Conservation (phyloP, 1,139 yeast species). For the Scheffersomyces segobiensis region DNA sequence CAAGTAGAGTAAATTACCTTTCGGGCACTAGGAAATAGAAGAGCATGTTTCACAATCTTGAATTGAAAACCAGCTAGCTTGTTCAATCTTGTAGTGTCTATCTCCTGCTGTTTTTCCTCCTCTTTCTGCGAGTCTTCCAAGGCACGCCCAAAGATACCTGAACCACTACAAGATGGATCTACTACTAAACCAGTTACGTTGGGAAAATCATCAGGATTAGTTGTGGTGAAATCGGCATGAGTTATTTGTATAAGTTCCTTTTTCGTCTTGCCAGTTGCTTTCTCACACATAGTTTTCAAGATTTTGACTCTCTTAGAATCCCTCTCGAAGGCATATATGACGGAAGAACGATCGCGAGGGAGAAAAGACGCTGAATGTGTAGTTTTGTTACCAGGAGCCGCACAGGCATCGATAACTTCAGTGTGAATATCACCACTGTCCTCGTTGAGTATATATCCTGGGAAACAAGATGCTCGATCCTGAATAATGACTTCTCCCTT, state of each 20-base stretch:
- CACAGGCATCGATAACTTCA: slow-evolving; percentile 84
- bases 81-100: slow-evolving; percentile 60
- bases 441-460: slow-evolving; percentile 72
- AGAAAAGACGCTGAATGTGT: slow-evolving; percentile 80
- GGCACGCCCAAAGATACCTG: slow-evolving; percentile 92
- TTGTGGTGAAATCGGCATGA: slow-evolving; percentile 79
- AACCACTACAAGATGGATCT: slow-evolving; percentile 97
- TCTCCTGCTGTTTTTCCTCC: slow-evolving; percentile 39
- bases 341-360: slow-evolving; percentile 24
- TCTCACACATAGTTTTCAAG: slow-evolving; percentile 74
- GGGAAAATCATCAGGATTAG: slow-evolving; percentile 60
- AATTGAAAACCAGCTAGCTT: slow-evolving; percentile 85
- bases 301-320: slow-evolving; percentile 71
- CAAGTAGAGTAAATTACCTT: slow-evolving; percentile 95
- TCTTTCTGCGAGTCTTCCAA: slow-evolving; percentile 49
- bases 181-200: slow-evolving; percentile 80
- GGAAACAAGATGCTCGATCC: slow-evolving; percentile 96
- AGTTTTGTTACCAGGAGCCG: slow-evolving; percentile 98
- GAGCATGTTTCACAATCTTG: slow-evolving; percentile 84
- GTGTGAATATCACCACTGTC: slow-evolving; percentile 53
- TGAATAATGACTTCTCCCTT: slow-evolving; percentile 84
- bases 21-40: slow-evolving; percentile 72
- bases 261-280: slow-evolving; percentile 63
- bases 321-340: slow-evolving; percentile 83
- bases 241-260: slow-evolving; percentile 60